Conservation (phyloP, 306 rosid species). For the Cajanus cajan region DNA sequence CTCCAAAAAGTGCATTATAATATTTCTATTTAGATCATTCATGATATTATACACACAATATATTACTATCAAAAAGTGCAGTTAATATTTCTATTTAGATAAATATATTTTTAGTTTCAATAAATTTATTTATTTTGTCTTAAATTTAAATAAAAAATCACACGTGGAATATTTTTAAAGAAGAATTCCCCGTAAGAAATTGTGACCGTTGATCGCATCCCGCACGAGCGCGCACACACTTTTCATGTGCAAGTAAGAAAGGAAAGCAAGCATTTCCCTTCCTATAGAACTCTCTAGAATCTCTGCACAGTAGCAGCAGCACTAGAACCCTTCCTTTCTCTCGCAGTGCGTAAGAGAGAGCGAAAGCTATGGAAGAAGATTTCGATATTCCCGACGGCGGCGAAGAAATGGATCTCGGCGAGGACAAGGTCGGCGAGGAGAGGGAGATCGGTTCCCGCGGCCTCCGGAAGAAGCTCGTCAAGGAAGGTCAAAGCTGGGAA, state of each 20-base stretch:
- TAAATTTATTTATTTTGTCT: no score
- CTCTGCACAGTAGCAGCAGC: background rate
- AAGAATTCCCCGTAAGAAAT: background rate
- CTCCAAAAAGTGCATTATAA: no score
- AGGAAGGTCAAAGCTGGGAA: conserved; percentile 81
- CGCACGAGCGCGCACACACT: background rate
- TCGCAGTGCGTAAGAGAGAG: background rate
- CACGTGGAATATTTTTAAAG: no score
- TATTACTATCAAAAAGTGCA: no score
- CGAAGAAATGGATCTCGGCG: conserved; percentile 42
- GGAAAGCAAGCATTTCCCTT: background rate
- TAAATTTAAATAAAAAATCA: no score
- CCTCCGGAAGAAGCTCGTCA: conserved; percentile 85
- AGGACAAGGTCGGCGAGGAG: conserved; percentile 76
- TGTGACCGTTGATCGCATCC: background rate
- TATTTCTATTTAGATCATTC: no score
- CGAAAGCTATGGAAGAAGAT: conserved; percentile 60
- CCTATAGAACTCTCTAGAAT: conserved; percentile 62
- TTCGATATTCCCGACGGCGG: conserved; percentile 47
- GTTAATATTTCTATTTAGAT: no score
- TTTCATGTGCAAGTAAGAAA: background rate
- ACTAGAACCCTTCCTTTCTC: background rate
- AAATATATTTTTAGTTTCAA: no score
- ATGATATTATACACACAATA: no score
- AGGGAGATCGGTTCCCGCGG: conserved; percentile 82